Evolutionary conservation across 108 stramenopile species (phyloP), one percentile per base, ranked within the genome.

Genomic region (Discostella pseudostelligera): DNA sequence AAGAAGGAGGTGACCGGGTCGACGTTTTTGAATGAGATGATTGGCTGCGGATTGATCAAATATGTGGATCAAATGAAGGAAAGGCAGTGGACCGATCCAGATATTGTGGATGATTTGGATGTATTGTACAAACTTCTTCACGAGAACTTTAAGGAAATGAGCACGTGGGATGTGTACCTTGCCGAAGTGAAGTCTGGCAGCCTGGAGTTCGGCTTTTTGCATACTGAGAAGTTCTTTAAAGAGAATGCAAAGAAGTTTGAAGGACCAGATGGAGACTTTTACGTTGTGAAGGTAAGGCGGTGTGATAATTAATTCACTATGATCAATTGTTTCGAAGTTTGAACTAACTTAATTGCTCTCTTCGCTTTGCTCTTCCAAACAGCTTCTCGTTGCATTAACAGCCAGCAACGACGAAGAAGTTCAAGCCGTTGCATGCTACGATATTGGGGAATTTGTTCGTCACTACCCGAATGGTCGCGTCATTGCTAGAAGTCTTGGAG

Each of bases 371-470:
- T 17, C 22, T 36, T 49, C 10, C 14, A 24, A 36, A 36, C 70
- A 88, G 81, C 53, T 81, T 47, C 87, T 97, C 8, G 92, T 95
- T 68, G 70, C 81, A 8, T 80, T 98, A 55, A 81, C 96, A 44
- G 69, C 74, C 29, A 82, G 86, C 58, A 75, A 80, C 22, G 93
- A 95, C 72, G 87, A 90, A 56, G 94, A 97, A 59, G 89, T 96
- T 50, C 87, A 93, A 47, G 77, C 95, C 50, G 93, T 97, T 80
- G 98, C 98, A 6, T 96, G 93, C 70, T 97, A 94, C 60, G 98
- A 97, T 76, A 83, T 99, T 66, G 98, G 97, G 47, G 97, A 97
- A 74, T 97, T 97, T 62, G 93, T 91, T 24, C 96, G 96, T 46
- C 95, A 96, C 76, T 97, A 97, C 70, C 96, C 98, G 1, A 97